These are phyloP conservation scores for Bretziella fagacearum DNA, from an alignment of 2,329 filamentous ascomycete genomes.

Conservation along the genomic window DNA sequence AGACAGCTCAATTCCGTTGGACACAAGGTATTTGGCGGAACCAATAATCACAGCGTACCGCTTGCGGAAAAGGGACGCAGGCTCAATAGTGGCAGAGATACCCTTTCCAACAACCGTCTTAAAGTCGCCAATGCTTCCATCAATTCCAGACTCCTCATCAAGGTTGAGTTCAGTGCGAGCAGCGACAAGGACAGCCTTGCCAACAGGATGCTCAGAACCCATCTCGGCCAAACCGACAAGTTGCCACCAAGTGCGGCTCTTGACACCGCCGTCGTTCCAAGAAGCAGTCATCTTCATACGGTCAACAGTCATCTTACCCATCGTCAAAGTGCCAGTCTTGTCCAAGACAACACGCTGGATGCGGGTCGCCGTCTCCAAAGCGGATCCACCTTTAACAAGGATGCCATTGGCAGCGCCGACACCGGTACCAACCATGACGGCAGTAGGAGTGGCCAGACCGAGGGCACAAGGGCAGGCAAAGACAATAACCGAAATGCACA, in stretches of 20 bases:
- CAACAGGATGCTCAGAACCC: constrained; percentile 89
- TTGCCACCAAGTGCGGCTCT: constrained; percentile 79
- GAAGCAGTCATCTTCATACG: constrained; percentile 45
- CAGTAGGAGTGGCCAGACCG: constrained; percentile 88
- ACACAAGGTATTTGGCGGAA: constrained; percentile 59
- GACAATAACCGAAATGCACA: constrained; percentile 96
- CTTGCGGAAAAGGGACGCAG: constrained; percentile 29
- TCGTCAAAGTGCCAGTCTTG: constrained; percentile 88
- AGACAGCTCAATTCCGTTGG: constrained; percentile 51
- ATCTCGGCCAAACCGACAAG: constrained; percentile 88
- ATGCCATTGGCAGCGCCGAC: constrained; percentile 92
- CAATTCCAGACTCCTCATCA: constrained; percentile 53
- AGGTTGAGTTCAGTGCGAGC: constrained; percentile 63
- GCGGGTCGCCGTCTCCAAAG: constrained; percentile 77
- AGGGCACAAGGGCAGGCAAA: constrained; percentile 95
- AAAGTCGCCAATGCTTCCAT: constrained; percentile 76
- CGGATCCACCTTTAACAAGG: constrained; percentile 89
- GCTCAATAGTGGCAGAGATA: constrained; percentile 67
- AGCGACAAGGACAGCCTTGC: constrained; percentile 63
- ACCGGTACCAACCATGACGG: constrained; percentile 98
- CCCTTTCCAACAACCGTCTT: constrained; percentile 69
- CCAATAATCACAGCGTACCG: constrained; percentile 71
- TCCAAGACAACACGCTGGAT: constrained; percentile 82
- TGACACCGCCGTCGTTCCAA: constrained; percentile 55
- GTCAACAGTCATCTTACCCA: constrained; percentile 89